phyloP scores from a whole-genome alignment of 73 alveolate species.

The Paramecium primaurelia region DNA sequence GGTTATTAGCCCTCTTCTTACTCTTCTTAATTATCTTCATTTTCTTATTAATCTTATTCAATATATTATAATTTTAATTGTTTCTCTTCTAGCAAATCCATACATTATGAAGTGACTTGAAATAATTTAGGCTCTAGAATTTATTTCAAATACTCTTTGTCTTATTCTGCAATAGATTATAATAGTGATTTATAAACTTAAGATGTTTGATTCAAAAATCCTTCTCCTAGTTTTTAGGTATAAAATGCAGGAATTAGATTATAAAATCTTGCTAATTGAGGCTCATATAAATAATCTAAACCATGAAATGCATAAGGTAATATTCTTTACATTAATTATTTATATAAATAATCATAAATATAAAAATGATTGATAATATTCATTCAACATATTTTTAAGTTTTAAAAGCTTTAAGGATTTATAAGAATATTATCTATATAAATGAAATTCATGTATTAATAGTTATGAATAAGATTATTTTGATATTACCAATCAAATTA shows the following conservation, averaged over 20 bases:
- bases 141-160: background rate
- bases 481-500: too few species aligned
- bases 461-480: too few species aligned
- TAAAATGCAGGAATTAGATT: background rate
- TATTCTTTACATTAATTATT: slow-evolving; percentile 13
- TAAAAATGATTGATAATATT: background rate
- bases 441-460: background rate
- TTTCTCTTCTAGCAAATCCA: background rate
- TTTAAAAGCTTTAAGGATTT: background rate
- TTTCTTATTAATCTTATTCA: background rate
- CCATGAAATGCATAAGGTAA: slow-evolving; percentile 36
- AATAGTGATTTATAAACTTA: background rate
- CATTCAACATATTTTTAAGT: background rate
- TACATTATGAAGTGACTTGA: background rate
- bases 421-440: background rate
- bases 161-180: slow-evolving; percentile 5
- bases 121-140: slow-evolving; percentile 34
- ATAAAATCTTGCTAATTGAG: background rate
- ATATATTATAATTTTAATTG: background rate
- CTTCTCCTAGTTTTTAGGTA: background rate
- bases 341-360: background rate
- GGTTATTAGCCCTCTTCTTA: background rate
- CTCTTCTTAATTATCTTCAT: background rate
- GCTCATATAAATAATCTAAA: slow-evolving; percentile 29
- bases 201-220: background rate